Base-by-base conservation (phyloP, 306 rosid species). In the Medicago arabica region DNA sequence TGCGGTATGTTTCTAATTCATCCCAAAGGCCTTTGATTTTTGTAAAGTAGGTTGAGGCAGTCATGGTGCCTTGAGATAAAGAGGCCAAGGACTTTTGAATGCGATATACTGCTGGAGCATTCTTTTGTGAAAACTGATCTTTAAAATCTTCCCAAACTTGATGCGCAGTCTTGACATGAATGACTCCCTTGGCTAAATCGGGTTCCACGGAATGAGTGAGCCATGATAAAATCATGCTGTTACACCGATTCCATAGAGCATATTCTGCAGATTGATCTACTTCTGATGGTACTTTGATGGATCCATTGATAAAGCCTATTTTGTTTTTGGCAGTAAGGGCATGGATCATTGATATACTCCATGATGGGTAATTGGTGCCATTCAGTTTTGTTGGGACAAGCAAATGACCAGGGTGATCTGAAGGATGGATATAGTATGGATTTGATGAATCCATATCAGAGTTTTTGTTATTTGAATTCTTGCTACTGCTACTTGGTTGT, bases 201-300 rank as follows among this genome's bases (percentile, higher is more conserved):
- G 58, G 63, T 58, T 85, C 75, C 1, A 78, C 73, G 0, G 43
- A 74, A 18, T 80, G 67, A 0, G 57, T 57, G 14, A 79, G 23
- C 84, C 84, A 79, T n/a, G 87, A 79, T 8, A 79, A 50, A 62
- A 75, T 55, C 72, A 79, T 63, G 53, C 8, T 75, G 39, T 83
- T 69, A 15, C 87, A 83, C 7, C 23, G 23, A 21, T 21, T 21
- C 23, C 23, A 21, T 21, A 21, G 23, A 21, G 23, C 23, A 21
- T 21, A 68, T 5, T 68, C 40, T 59, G 66, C 39, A 12, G 21
- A 19, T 0, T 46, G 15, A 0, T 46, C 12, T 21, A 5, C 8
- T 68, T 46, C 14, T 46, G 14, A 68, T 11, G 73, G 59, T 68
- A 23, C 13, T 14, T 68, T 9, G 4, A 46, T 46, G 4, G 57